Evolutionary conservation across 116 monocot genomes (phyloP).

Genomic region (Trichopus zeylanicus): DNA sequence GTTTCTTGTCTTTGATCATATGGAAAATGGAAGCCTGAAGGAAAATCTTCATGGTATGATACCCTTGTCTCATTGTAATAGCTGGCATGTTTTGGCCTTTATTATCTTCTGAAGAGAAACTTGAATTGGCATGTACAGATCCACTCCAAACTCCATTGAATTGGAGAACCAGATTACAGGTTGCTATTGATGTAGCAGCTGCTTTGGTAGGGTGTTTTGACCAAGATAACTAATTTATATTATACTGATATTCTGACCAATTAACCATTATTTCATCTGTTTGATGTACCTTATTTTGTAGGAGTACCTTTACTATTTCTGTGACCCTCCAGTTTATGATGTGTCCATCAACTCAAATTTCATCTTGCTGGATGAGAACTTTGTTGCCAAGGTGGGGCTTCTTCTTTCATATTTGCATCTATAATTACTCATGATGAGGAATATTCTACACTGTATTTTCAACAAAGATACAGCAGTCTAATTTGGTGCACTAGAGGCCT

Average conservation of each 20-base stretch:
- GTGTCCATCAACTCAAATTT: constrained; percentile 56
- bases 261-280: background rate
- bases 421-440: background rate
- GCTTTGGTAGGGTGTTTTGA: constrained; percentile 53
- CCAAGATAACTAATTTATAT: background rate
- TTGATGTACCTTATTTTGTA: constrained; percentile 17
- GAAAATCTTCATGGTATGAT: constrained; percentile 75
- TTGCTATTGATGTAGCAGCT: constrained; percentile 75
- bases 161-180: constrained; percentile 81
- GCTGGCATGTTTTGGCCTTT: background rate
- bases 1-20: constrained; percentile 78
- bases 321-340: constrained; percentile 55
- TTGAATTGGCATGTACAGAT: constrained; percentile 27
- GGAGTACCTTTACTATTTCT: constrained; percentile 83
- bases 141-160: constrained; percentile 82
- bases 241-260: background rate
- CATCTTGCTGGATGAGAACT: constrained; percentile 65
- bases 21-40: constrained; percentile 77
- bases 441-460: background rate
- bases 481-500: background rate
- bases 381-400: constrained; percentile 68
- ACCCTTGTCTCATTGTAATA: background rate
- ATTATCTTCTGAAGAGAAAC: background rate
- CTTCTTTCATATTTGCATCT: background rate
- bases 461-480: background rate